These are phyloP conservation scores for Leccinum subgranulosum DNA, from an alignment of 768 basidiomycete genomes.

Conservation along the genomic window DNA sequence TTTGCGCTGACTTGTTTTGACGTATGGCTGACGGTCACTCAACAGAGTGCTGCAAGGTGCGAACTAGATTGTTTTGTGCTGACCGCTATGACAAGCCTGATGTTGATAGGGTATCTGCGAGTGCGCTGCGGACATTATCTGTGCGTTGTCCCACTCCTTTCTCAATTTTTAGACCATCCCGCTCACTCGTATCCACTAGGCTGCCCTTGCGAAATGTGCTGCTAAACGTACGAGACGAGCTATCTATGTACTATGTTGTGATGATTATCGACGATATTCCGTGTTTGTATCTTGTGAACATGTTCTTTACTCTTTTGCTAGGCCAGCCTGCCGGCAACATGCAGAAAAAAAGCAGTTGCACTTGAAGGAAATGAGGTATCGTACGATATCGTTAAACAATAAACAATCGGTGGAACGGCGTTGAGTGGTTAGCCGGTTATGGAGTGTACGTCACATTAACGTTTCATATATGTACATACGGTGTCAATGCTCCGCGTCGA, in stretches of 20 bases:
- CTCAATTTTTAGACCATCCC: not conserved
- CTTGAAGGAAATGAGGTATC: not conserved
- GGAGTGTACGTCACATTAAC: not conserved
- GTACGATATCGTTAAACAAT: not conserved
- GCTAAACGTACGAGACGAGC: constrained; percentile 34
- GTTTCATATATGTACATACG: no score
- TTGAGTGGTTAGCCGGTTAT: not conserved
- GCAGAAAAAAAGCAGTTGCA: not conserved
- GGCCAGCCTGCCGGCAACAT: not conserved
- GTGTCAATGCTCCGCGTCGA: no score
- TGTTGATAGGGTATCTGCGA: constrained; percentile 61
- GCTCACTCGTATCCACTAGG: constrained; percentile 37
- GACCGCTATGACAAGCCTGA: not conserved
- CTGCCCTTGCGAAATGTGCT: constrained; percentile 80
- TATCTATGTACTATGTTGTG: constrained; percentile 5
- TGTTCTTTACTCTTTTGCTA: not conserved
- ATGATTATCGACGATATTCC: not conserved
- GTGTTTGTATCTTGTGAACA: constrained; percentile 13
- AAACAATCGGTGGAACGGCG: not conserved
- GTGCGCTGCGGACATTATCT: constrained; percentile 65
- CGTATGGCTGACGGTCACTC: not conserved
- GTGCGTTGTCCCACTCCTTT: constrained; percentile 39
- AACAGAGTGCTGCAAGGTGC: constrained; percentile 69
- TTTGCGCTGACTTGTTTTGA: not conserved
- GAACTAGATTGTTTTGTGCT: not conserved